Conservation (phyloP, 2,329 filamentous ascomycete species). For the Cladophialophora chaetospira region DNA sequence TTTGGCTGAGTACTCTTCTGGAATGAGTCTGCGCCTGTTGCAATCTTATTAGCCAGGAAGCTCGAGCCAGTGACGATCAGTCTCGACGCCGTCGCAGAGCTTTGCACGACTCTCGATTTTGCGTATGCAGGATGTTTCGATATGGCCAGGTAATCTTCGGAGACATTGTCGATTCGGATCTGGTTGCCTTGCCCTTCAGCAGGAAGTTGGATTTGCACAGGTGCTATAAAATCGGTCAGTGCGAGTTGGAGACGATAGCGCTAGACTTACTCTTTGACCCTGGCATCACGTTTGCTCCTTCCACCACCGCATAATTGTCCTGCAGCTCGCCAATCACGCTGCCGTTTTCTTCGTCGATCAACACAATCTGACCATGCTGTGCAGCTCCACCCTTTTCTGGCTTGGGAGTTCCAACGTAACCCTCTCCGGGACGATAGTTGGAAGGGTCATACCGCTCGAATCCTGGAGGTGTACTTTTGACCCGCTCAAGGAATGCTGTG, state of each 20-base stretch:
- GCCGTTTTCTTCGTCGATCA: conserved; percentile 94
- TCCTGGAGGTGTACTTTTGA: conserved; percentile 58
- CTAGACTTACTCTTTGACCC: conserved; percentile 78
- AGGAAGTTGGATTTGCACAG: conserved; percentile 52
- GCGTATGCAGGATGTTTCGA: conserved; percentile 89
- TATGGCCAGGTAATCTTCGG: conserved; percentile 68
- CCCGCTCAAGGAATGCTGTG: conserved; percentile 88
- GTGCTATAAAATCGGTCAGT: conserved; percentile 41
- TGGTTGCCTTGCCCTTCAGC: conserved; percentile 49
- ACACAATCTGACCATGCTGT: conserved; percentile 75
- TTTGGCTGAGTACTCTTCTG: conserved; percentile 76
- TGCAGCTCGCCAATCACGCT: conserved; percentile 91
- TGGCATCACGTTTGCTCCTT: conserved; percentile 72
- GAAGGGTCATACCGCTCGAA: conserved; percentile 72
- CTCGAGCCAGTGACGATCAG: conserved; percentile 87
- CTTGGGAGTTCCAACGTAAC: conserved; percentile 58
- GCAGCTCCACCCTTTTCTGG: conserved; percentile 34
- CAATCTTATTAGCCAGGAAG: conserved; percentile 75
- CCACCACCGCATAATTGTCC: conserved; percentile 77
- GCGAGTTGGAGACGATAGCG: neutral
- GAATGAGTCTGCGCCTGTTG: conserved; percentile 76
- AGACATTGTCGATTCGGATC: conserved; percentile 51
- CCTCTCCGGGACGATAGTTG: conserved; percentile 77
- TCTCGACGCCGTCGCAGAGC: conserved; percentile 83
- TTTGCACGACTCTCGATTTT: conserved; percentile 81